Base-by-base conservation (phyloP, 768 basidiomycete species). In the Tricholoma furcatifolium region DNA sequence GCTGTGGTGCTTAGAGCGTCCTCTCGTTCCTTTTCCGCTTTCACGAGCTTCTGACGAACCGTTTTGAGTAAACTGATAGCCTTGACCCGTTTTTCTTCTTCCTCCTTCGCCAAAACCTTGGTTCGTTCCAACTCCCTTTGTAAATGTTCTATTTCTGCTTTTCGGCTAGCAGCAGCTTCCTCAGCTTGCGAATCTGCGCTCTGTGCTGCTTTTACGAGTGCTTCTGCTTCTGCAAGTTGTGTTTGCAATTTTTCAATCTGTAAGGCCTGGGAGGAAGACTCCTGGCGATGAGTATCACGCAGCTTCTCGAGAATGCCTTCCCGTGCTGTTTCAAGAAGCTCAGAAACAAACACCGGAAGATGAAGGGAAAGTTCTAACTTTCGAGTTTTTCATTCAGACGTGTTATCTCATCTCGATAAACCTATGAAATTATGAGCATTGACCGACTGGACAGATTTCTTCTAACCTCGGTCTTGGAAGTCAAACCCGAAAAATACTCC, bases 41-140 rank as follows among this genome's bases (percentile, higher is more conserved):
- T 98, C 24, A 98, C 92, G n/a, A 96, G 74, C 68, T 98, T 99
- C 70, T 93, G 87, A 50, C 97, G 75, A n/a, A 98, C 91, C 1
- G 93, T 93, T 71, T 98, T 98, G 52, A 99, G 74, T 23, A 98
- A 72, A 46, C 85, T 88, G 58, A 98, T 88, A 0, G 95, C 95
- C 63, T 98, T 99, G 17, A 85, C 83, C 11, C 96, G 84, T 70
- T 99, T 98, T 70, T 99, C 97, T 67, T 98, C 97, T 65, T 98
- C 97, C 55, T 98, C 95, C 67, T 91, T 97, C 5, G 84, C 87
- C 9, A 74, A 50, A 17, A 72, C 74, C 57, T 83, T 85, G 3
- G 79, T 70, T 41, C 79, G 80, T 43, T 84, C 78, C 1, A 87
- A 67, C 51, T 97, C 91, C 15, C 75, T 67, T 43, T 77, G 75